Evolutionary conservation across 1,139 yeast genomes (phyloP).

Genomic region (Debaryomyces psychrophilus): DNA sequence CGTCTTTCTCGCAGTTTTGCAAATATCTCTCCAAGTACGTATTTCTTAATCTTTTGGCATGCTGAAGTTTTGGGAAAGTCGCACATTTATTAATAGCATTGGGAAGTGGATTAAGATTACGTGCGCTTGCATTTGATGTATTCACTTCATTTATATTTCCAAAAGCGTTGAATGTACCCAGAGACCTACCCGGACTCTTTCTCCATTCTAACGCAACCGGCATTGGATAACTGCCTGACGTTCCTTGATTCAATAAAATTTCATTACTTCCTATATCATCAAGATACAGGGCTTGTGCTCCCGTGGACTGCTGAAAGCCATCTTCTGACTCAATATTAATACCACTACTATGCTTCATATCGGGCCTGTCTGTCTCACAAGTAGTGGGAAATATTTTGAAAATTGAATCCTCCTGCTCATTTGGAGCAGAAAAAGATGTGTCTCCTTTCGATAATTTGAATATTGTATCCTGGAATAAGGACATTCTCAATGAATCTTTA

Average conservation of each 20-base stretch:
- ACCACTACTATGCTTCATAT: background rate
- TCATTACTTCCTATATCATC: background rate
- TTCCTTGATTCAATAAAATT: background rate
- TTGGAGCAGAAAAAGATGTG: background rate
- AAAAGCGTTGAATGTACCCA: background rate
- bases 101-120: slow-evolving; percentile 14
- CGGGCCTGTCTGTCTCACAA: background rate
- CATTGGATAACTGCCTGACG: background rate
- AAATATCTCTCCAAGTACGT: slow-evolving; percentile 20
- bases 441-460: slow-evolving; percentile 6
- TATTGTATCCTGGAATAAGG: slow-evolving; percentile 24
- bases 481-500: slow-evolving; percentile 23
- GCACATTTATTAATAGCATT: slow-evolving; percentile 18
- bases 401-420: background rate
- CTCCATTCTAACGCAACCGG: background rate
- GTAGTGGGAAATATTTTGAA: background rate
- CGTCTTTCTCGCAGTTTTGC: slow-evolving; percentile 14
- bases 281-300: background rate
- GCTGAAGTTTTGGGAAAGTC: slow-evolving; percentile 15
- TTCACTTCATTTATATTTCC: slow-evolving; percentile 4
- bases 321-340: background rate
- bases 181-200: background rate
- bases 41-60: slow-evolving; percentile 18
- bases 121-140: background rate
- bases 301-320: background rate